These are phyloP conservation scores for Penicillium daleae DNA, from an alignment of 495 filamentous ascomycete genomes.

Conservation along the genomic window DNA sequence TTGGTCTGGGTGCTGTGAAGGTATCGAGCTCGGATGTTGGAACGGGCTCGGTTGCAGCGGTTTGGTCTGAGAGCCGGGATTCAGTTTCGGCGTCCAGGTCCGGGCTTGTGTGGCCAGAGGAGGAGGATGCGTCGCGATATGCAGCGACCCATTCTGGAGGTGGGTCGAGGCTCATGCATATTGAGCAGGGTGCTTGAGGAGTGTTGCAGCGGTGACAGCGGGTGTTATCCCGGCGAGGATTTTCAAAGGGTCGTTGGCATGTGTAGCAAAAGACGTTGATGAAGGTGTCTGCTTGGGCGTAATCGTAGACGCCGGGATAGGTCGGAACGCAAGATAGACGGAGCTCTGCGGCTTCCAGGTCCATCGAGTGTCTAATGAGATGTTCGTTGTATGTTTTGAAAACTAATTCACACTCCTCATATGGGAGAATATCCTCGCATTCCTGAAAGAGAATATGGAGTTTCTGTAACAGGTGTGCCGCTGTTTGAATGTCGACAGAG, in stretches of 20 bases:
- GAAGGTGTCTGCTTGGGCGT: conserved; percentile 53
- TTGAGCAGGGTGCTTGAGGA: conserved; percentile 48
- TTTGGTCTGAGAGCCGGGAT: conserved; percentile 34
- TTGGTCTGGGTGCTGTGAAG: conserved; percentile 32
- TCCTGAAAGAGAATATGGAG: conserved; percentile 46
- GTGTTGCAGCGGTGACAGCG: conserved; percentile 50
- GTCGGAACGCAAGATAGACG: conserved; percentile 66
- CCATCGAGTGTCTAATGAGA: conserved; percentile 65
- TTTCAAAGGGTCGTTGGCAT: conserved; percentile 51
- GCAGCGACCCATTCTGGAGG: conserved; percentile 53
- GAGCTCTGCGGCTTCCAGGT: conserved; percentile 68
- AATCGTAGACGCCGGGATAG: conserved; percentile 64
- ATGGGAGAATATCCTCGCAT: conserved; percentile 48
- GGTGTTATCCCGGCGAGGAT: conserved; percentile 44
- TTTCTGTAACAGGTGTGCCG: conserved; percentile 52
- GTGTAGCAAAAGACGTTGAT: conserved; percentile 54
- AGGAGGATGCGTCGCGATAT: conserved; percentile 17
- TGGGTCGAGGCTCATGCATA: conserved; percentile 52
- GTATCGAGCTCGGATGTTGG: conserved; percentile 24
- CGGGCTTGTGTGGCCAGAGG: conserved; percentile 11
- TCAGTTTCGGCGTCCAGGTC: conserved; percentile 26
- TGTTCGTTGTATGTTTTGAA: conserved; percentile 67
- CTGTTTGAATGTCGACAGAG: conserved; percentile 50
- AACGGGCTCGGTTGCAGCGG: conserved; percentile 38
- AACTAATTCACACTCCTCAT: conserved; percentile 52